Base-by-base conservation (phyloP, 2,329 filamentous ascomycete species). In the Metarhizium sp. region DNA sequence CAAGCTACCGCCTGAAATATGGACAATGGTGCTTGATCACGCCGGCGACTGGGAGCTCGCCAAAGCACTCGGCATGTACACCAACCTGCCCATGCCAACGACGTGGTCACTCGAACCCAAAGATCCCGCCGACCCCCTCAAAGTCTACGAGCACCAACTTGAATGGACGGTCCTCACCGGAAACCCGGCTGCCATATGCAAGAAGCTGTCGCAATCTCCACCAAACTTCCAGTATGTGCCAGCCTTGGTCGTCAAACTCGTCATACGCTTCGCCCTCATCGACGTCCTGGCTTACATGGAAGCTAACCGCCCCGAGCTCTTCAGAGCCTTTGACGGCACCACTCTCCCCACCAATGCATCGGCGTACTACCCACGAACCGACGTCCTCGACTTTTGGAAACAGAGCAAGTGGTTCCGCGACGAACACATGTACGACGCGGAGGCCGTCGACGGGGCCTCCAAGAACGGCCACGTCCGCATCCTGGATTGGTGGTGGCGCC, bases 21-120 rank as follows among this genome's bases (percentile, higher is more conserved):
- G 92, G 90, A 87, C 87, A 36, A 87, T 92, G 56, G 87, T 97
- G 50, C 83, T 96, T 47, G 88, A 95, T 60, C 84, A 86, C 59
- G 82, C 91, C 0, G 84, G 84, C 47, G 92, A 97, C 68, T 97
- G 92, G 92, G 92, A 96, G 71, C 77, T 95, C 20, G 88, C 92
- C 10, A 86, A 86, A 60, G 86, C 88, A 0, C 76, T 96, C 6
- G 85, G 88, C 55, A 81, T 96, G 48, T 92, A 88, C 65, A 90
- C 90, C 1, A 90, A 82, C 55, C 75, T 96, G 6, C 79, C 83
- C 1, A 82, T 86, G 58, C 91, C 92, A 0, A 59, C 69, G 4
- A 82, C 88, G 61, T 95, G 91, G 90, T 69, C 69, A 11, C 66
- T 72, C 30, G 78, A 81, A 59, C 81, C 86, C 34, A 78, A 80